These are phyloP conservation scores for Daldinia bambusicola DNA, from an alignment of 495 filamentous ascomycete genomes.

Conservation along the genomic window DNA sequence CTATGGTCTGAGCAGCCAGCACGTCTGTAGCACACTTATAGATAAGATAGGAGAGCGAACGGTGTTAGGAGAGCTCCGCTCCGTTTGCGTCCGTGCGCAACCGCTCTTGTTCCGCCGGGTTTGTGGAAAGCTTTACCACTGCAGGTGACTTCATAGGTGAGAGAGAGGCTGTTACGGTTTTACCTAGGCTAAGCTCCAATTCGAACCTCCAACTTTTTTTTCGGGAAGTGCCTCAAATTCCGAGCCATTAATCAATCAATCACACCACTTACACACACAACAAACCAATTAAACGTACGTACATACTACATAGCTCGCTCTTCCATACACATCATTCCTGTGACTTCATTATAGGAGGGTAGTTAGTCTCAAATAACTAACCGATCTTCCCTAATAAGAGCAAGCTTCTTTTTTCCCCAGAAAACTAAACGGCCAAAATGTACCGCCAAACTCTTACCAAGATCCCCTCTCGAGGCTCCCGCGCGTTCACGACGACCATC, in stretches of 20 bases:
- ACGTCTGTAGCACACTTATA: not conserved
- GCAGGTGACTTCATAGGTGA: constrained; percentile 36
- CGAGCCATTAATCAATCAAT: constrained; percentile 20
- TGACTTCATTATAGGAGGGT: constrained; percentile 21
- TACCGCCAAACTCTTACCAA: constrained; percentile 71
- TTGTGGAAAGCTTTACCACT: constrained; percentile 9
- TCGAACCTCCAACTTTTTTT: constrained; percentile 13
- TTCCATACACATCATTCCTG: constrained; percentile 11
- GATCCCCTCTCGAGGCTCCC: constrained; percentile 60
- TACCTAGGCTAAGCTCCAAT: constrained; percentile 28
- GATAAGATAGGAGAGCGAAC: not conserved
- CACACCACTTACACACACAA: constrained; percentile 7
- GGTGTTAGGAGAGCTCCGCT: constrained; percentile 40
- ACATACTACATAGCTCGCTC: constrained; percentile 18
- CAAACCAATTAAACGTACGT: constrained; percentile 33
- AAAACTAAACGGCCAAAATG: constrained; percentile 60
- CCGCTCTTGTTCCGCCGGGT: constrained; percentile 29
- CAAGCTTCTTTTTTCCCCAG: not conserved
- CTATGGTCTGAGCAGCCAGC: constrained; percentile 23
- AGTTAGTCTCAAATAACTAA: constrained; percentile 4
- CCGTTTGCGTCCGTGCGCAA: constrained; percentile 38
- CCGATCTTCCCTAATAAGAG: not conserved
- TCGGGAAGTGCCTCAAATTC: constrained; percentile 38
- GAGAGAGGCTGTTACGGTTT: no score
- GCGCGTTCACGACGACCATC: constrained; percentile 69